These are phyloP conservation scores for Rossbeevera mucosa DNA, from an alignment of 768 basidiomycete species.

Conservation along the genomic window DNA sequence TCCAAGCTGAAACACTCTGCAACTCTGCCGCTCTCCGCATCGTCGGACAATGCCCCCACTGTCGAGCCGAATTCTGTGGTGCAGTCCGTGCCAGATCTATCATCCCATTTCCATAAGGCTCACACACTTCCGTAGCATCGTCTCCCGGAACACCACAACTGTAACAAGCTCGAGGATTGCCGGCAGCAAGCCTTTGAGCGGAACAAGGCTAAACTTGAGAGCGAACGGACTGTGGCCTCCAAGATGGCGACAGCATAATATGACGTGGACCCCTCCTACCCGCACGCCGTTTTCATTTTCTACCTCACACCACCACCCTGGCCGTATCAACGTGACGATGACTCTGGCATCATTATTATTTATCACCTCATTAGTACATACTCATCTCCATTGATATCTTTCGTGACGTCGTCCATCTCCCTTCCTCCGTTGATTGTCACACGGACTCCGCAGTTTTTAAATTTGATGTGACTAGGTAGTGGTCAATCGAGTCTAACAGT, in stretches of 20 bases:
- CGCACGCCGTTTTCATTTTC: conserved; percentile 2
- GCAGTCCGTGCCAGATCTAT: conserved; percentile 44
- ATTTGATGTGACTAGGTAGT: conserved; percentile 14
- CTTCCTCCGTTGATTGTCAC: conserved; percentile 14
- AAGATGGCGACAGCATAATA: conserved; percentile 78
- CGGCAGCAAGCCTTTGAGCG: conserved; percentile 82
- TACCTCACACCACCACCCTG: conserved; percentile 1
- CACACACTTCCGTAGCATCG: conserved; percentile 55
- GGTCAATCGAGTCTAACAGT: conserved; percentile 13
- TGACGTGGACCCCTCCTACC: conserved; percentile 6
- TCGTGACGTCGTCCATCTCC: conserved; percentile 10
- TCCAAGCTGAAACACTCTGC: conserved; percentile 51
- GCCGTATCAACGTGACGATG: conserved; percentile 19
- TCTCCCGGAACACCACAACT: conserved; percentile 83
- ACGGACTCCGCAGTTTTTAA: conserved; percentile 1
- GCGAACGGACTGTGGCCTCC: conserved; percentile 79
- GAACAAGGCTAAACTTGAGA: conserved; percentile 85
- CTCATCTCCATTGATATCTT: conserved; percentile 4
- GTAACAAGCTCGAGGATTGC: conserved; percentile 79
- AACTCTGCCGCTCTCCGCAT: conserved; percentile 77
- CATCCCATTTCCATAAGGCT: conserved; percentile 3
- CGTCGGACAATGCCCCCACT: conserved; percentile 82
- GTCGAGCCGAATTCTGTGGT: conserved; percentile 72
- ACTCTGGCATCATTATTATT: conserved; percentile 22
- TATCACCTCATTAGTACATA: conserved; percentile 24